Evolutionary conservation across 2,329 filamentous ascomycete genomes (phyloP), one percentile per base, ranked within the genome.

Genomic region (Nannizziopsis arthrosporioides): DNA sequence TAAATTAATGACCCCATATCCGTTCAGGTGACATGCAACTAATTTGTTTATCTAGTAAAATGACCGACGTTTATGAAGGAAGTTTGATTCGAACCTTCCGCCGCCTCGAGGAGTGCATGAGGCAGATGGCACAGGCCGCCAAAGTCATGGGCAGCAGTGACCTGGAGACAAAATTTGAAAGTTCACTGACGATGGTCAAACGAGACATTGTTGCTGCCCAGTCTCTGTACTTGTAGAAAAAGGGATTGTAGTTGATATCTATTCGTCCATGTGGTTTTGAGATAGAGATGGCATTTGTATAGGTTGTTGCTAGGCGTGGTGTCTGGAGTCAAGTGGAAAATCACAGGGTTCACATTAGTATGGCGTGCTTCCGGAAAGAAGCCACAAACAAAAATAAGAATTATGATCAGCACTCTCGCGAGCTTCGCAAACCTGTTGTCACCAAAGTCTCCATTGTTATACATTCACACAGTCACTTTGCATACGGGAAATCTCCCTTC

Each of bases 81-180:
- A 95, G 87, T 50, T 73, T 98, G 52, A 96, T 98, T 58, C 87
- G 92, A 42, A 80, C 95, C 35, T 98, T 98, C 79, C 84, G 92
- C 47, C 85, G 92, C 15, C 74, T 98, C 30, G 92, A 98, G 68
- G 92, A 98, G 69, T 74, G 95, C 50, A 73, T 98, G 32, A 80
- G 92, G 56, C 92, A 98, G 67, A 94, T 96, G 77, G 90, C 84
- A 12, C 85, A 96, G 69, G 92, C 90, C 18, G 80, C 85, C 55
- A 96, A 95, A 71, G 90, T 95, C 54, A 98, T 98, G 92, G 92
- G 92, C 59, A 95, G 85, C 63, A 87, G 94, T 52, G 92, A 96
- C 60, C 73, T 98, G 49, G 84, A 89, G 61, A 77, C 82, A 63
- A 95, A 94, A 70, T 98, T 98, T 62, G 89, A 94, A 61, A 77